A percentile compares a stretch with the other conserved stretches of the same genome.
phyloP scores from a whole-genome alignment of 257 asterid genomes.

The Cynanchum wilfordii region DNA sequence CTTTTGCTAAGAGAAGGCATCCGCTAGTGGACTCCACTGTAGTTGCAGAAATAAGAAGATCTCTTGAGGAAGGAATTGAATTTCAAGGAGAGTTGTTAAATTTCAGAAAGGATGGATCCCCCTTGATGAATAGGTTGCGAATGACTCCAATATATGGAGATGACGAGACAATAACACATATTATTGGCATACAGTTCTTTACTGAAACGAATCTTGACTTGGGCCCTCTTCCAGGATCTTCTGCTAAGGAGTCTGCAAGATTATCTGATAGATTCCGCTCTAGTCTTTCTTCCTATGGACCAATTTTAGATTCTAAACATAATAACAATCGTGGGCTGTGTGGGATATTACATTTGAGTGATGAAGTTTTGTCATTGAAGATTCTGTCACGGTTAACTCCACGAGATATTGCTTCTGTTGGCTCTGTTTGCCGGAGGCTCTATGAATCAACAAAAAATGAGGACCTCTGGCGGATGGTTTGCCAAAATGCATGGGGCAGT shows the following conservation, averaged over 20 bases:
- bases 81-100: conserved; percentile 50
- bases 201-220: conserved; percentile 63
- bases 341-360: conserved; percentile 65
- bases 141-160: conserved; percentile 51
- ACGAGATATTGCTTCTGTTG: conserved; percentile 81
- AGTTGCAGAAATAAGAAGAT: conserved; percentile 46
- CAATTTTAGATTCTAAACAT: conserved; percentile 37
- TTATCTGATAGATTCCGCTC: conserved; percentile 43
- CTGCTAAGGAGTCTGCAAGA: conserved; percentile 54
- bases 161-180: conserved; percentile 39
- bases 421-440: conserved; percentile 66
- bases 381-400: conserved; percentile 68
- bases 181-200: conserved; percentile 76
- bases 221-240: conserved; percentile 75
- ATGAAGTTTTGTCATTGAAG: conserved; percentile 68
- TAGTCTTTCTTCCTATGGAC: conserved; percentile 37
- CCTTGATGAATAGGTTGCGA: conserved; percentile 45
- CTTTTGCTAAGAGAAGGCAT: conserved; percentile 51
- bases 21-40: conserved; percentile 40
- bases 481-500: conserved; percentile 90
- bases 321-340: conserved; percentile 53
- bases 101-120: conserved; percentile 53
- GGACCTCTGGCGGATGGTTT: conserved; percentile 83
- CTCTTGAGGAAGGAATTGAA: conserved; percentile 43
- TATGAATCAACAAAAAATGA: conserved; percentile 75